phyloP scores from a whole-genome alignment of 169 alveolate genomes.

The Amoebophrya sp. region DNA sequence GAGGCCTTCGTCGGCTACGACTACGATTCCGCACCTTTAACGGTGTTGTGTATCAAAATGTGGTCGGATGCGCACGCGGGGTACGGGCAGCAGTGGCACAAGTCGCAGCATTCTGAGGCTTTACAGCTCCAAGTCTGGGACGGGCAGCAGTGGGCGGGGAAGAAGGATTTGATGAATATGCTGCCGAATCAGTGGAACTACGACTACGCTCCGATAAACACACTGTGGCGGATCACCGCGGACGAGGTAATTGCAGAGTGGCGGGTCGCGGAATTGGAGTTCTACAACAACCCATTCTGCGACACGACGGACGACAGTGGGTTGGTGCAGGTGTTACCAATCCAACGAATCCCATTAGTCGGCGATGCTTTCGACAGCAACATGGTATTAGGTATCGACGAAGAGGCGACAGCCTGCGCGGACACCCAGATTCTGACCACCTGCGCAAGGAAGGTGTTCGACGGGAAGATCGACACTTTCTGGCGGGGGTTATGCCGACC shows the following conservation, averaged over 20 bases:
- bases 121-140: neutral
- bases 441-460: neutral
- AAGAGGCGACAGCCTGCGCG: neutral
- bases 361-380: neutral
- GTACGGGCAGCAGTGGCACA: neutral
- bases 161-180: neutral
- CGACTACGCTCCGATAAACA: slow-evolving; percentile 5
- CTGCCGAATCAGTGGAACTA: neutral
- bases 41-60: neutral
- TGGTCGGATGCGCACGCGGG: neutral
- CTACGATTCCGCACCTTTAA: neutral
- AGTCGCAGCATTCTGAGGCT: neutral
- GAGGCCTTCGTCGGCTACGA: slow-evolving; percentile 2
- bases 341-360: neutral
- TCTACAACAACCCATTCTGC: neutral
- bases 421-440: neutral
- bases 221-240: slow-evolving; percentile 9
- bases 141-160: neutral
- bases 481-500: neutral
- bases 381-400: neutral
- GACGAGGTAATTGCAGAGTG: neutral
- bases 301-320: neutral
- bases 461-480: slow-evolving; percentile 6
- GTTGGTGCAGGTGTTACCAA: neutral
- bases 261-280: slow-evolving; percentile 4